Conservation (phyloP, 2,329 filamentous ascomycete species). For the Emergomyces pasteurianus region DNA sequence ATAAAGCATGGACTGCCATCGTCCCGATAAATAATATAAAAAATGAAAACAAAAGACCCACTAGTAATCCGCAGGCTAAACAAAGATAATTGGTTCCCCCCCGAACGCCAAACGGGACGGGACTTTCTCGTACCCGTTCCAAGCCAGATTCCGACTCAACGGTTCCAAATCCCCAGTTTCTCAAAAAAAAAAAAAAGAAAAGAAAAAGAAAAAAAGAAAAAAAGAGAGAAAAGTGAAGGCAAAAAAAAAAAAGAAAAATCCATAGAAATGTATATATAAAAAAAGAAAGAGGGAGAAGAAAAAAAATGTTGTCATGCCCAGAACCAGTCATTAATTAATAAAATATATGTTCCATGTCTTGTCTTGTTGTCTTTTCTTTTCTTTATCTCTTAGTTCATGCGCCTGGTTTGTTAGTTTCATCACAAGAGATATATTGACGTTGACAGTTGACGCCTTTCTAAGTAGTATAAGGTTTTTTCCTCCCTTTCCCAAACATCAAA, state of each 20-base stretch:
- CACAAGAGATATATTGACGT: too few species aligned
- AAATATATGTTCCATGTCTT: neutral
- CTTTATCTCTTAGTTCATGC: neutral
- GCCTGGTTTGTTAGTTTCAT: constrained; percentile 4
- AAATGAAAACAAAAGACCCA: neutral
- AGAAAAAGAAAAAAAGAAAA: too few species aligned
- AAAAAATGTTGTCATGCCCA: neutral
- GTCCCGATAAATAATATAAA: neutral
- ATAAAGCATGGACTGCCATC: neutral
- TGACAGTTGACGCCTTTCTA: too few species aligned
- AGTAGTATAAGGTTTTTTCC: too few species aligned
- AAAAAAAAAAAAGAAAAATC: neutral
- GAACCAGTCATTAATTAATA: neutral
- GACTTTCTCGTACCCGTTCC: neutral
- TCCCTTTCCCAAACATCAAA: constrained; percentile 23
- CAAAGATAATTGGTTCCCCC: neutral
- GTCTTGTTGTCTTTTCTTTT: neutral
- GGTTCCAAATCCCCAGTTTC: too few species aligned
- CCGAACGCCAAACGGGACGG: neutral
- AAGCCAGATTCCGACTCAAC: neutral
- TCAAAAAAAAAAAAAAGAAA: neutral
- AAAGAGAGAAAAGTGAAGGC: too few species aligned
- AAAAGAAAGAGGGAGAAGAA: neutral
- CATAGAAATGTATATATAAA: neutral
- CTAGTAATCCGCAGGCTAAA: neutral